A percentile compares a stretch with the other conserved stretches of the same genome.
These are phyloP conservation scores for Candida tetrigidarum DNA, from an alignment of 1,139 yeast species.

Conservation along the genomic window DNA sequence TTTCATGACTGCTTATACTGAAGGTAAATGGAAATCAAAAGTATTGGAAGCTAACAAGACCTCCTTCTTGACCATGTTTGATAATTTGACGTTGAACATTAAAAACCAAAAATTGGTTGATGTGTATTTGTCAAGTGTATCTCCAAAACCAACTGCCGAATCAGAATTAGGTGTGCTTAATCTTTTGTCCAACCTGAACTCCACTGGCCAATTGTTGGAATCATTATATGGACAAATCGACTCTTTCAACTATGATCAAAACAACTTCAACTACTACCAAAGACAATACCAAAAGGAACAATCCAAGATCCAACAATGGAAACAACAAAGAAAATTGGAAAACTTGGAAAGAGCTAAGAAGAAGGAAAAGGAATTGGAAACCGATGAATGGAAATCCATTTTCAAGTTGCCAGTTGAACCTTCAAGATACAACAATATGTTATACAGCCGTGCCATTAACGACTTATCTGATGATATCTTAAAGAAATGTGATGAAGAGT, in stretches of 20 bases:
- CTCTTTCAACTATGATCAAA: slow-evolving; percentile 79
- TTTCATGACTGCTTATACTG: slow-evolving; percentile 61
- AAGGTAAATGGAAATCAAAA: slow-evolving; percentile 68
- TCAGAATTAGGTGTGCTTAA: slow-evolving; percentile 45
- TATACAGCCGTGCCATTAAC: slow-evolving; percentile 71
- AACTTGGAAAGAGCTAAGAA: slow-evolving; percentile 61
- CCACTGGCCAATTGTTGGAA: slow-evolving; percentile 60
- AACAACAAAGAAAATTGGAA: slow-evolving; percentile 69
- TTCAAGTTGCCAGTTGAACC: slow-evolving; percentile 79
- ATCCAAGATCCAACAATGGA: slow-evolving; percentile 76
- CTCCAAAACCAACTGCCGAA: slow-evolving; percentile 15
- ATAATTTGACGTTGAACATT: slow-evolving; percentile 69
- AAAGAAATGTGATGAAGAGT: slow-evolving; percentile 67
- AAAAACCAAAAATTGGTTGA: slow-evolving; percentile 56
- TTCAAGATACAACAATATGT: slow-evolving; percentile 72
- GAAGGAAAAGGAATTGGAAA: slow-evolving; percentile 61
- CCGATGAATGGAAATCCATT: slow-evolving; percentile 67
- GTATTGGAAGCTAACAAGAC: slow-evolving; percentile 63
- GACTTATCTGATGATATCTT: slow-evolving; percentile 67
- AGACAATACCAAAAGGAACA: slow-evolving; percentile 76
- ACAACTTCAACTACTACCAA: slow-evolving; percentile 83
- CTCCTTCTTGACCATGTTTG: slow-evolving; percentile 70
- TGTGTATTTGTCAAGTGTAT: slow-evolving; percentile 36
- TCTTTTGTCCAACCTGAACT: slow-evolving; percentile 48
- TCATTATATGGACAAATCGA: slow-evolving; percentile 76